These are phyloP conservation scores for Mycena epipterygia DNA, from an alignment of 768 basidiomycete genomes.

Conservation along the genomic window DNA sequence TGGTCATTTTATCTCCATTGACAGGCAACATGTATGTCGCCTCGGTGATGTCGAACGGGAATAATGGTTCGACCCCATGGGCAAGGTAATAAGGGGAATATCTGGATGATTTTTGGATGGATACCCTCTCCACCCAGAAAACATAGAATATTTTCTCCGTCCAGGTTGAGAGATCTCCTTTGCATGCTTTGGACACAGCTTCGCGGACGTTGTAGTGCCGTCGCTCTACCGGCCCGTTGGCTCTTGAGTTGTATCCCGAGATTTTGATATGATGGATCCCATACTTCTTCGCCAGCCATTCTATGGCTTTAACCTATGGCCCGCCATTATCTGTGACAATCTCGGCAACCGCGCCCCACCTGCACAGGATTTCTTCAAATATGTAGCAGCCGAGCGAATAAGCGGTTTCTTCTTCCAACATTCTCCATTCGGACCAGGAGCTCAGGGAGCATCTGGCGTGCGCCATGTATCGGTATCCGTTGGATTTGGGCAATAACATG, in stretches of 20 bases:
- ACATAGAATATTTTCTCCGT: not conserved
- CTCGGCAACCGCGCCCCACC: constrained; percentile 2
- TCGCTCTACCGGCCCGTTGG: not conserved
- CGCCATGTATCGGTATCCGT: not conserved
- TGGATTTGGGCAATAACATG: not conserved
- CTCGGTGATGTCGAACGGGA: not conserved
- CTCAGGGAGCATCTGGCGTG: not conserved
- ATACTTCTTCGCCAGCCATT: not conserved
- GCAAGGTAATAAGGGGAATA: not conserved
- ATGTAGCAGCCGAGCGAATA: not conserved
- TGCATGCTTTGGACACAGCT: not conserved
- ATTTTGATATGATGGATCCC: not conserved
- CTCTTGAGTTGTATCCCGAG: not conserved
- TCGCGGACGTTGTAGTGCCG: not conserved
- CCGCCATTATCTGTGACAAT: constrained; percentile 4
- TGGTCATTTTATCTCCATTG: too few species aligned
- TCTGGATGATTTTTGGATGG: not conserved
- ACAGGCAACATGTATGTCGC: not conserved
- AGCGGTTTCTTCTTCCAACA: not conserved
- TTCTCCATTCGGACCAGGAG: constrained; percentile 1
- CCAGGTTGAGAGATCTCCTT: not conserved
- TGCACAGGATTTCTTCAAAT: constrained; percentile 6
- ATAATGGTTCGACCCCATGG: not conserved
- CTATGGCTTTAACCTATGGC: not conserved
- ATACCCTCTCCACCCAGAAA: constrained; percentile 4